Base-by-base conservation (phyloP, 768 basidiomycete genomes). In the Sutorius australiensis region DNA sequence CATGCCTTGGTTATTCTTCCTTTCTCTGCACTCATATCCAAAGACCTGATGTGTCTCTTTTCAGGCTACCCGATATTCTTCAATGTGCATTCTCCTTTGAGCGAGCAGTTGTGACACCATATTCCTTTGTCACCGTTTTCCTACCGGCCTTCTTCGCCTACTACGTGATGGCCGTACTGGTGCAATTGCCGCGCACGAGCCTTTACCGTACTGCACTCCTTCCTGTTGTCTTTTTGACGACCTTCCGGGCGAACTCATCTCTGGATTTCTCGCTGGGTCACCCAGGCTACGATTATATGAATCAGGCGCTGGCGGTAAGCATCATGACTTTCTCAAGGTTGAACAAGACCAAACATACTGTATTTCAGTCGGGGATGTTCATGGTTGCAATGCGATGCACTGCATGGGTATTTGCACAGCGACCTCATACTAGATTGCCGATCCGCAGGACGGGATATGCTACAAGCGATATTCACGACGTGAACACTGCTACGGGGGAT, bases 101-200 rank as follows among this genome's bases (percentile, higher is more conserved):
- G 24, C 66, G 46, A n/a, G 41, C 41, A 14, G 34, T 28, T 8
- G 48, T 60, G 39, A 66, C 68, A 5, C 57, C 52, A n/a, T 43
- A 67, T 70, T 24, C 74, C 73, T 58, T 59, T 62, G 32, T 46
- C n/a, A 69, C 70, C 10, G 65, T 73, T 46, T 54, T 81, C 31
- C 24, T 77, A 14, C 80, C 79, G 1, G 64, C 75, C 12, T n/a
- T 79, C 1, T 50, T 77, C 21, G 69, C 70, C 53, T 81, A 78
- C 65, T 81, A 79, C 69, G 66, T 60, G 10, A 78, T 79, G 49
- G 82, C 82, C 12, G 63, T 81, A 33, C 73, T 86, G 45, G 79
- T 83, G 7, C 69, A 80, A 36, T 61, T 76, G 13, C 78, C 78
- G 0, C 66, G 66, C 31, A 81, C 82, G 1, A 65, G 68, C 40